These are phyloP conservation scores for Rhododendron kiyosumense DNA, from an alignment of 148 eudicot species.

Conservation along the genomic window DNA sequence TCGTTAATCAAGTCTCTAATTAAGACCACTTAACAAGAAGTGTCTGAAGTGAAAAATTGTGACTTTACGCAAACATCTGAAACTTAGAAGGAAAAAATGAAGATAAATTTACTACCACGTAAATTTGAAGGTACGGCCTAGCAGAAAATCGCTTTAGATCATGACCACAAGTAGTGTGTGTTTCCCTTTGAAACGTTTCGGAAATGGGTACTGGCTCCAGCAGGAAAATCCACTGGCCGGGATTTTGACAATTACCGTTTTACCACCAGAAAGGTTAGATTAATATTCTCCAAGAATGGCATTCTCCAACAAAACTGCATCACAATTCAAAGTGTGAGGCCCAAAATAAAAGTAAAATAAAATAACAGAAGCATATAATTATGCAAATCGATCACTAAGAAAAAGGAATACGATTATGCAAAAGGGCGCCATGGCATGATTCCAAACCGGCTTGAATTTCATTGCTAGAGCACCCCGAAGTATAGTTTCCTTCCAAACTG, in stretches of 20 bases:
- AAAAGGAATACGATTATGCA: not conserved
- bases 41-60: too few species aligned
- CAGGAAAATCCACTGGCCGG: not conserved
- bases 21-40: too few species aligned
- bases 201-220: not conserved
- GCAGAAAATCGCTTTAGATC: not conserved
- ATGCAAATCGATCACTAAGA: not conserved
- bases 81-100: not conserved
- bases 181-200: not conserved
- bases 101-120: not conserved
- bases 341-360: not conserved
- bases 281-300: not conserved
- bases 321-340: not conserved
- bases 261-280: not conserved
- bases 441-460: not conserved
- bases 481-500: not conserved
- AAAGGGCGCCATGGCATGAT: not conserved
- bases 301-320: not conserved
- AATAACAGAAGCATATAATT: not conserved
- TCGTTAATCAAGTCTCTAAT: not conserved
- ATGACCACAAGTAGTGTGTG: not conserved
- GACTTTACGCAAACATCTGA: not conserved
- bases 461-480: not conserved
- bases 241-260: not conserved
- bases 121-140: not conserved